These are phyloP conservation scores for Amanita inopinata DNA, from an alignment of 768 basidiomycete species.

Conservation along the genomic window DNA sequence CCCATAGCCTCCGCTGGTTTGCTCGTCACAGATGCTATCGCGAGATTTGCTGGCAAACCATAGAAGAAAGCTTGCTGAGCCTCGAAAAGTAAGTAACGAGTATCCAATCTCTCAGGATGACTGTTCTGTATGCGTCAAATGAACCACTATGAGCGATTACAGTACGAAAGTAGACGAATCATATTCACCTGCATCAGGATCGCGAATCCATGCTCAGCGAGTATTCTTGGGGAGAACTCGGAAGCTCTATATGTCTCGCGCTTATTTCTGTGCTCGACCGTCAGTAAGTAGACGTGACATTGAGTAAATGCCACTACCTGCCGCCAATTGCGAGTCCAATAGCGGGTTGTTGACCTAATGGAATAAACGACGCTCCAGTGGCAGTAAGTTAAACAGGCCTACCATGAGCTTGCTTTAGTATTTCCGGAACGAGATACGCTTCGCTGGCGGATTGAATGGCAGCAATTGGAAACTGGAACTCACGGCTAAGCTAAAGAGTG, in stretches of 20 bases:
- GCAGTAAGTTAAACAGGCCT: background rate
- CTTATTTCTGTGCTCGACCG: slow-evolving; percentile 42
- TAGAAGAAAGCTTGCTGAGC: slow-evolving; percentile 81
- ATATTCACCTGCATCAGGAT: slow-evolving; percentile 66
- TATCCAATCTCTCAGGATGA: slow-evolving; percentile 48
- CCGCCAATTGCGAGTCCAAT: slow-evolving; percentile 54
- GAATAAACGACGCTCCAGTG: background rate
- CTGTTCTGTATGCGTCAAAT: slow-evolving; percentile 38
- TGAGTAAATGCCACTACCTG: slow-evolving; percentile 18
- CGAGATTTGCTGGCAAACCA: slow-evolving; percentile 59
- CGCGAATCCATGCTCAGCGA: slow-evolving; percentile 55
- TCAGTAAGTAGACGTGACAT: background rate
- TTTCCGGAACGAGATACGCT: slow-evolving; percentile 72
- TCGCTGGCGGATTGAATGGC: slow-evolving; percentile 77
- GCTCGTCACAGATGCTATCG: slow-evolving; percentile 67
- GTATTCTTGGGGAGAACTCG: slow-evolving; percentile 70
- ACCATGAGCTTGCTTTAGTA: slow-evolving; percentile 64
- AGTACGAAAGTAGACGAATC: background rate
- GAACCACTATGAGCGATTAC: background rate
- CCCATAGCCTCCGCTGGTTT: slow-evolving; percentile 67
- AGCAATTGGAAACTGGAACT: slow-evolving; percentile 74
- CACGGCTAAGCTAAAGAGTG: slow-evolving; percentile 56
- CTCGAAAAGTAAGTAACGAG: slow-evolving; percentile 72
- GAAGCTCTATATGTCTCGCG: slow-evolving; percentile 75
- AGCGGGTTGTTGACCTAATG: slow-evolving; percentile 54